Conservation (phyloP, 495 filamentous ascomycete genomes). For the Endocarpon pusillum region DNA sequence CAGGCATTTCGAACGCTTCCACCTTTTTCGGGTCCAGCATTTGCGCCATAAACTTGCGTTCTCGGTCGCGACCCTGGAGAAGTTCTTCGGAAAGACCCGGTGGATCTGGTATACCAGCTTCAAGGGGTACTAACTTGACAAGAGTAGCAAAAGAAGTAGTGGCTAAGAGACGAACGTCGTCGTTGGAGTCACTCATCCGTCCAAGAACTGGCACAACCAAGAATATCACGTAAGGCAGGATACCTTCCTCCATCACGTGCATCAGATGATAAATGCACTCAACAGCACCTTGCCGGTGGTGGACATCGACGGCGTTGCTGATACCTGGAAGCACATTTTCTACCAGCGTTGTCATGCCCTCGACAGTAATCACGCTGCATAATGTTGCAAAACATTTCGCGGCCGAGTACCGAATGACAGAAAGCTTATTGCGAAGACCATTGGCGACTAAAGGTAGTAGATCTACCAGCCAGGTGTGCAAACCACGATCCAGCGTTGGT, state of each 20-base stretch:
- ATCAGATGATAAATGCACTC: constrained; percentile 92
- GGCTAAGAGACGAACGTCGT: constrained; percentile 81
- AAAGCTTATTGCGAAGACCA: constrained; percentile 68
- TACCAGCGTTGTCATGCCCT: constrained; percentile 90
- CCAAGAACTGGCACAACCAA: constrained; percentile 94
- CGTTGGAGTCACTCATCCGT: constrained; percentile 97
- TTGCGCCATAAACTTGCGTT: constrained; percentile 90
- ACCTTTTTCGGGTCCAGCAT: constrained; percentile 93
- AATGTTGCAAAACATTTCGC: constrained; percentile 96
- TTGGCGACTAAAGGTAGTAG: constrained; percentile 77
- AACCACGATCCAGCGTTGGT: constrained; percentile 56
- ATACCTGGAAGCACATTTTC: constrained; percentile 83
- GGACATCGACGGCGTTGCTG: constrained; percentile 70
- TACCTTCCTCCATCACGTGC: constrained; percentile 92
- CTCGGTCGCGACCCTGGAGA: constrained; percentile 74
- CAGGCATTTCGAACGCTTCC: constrained; percentile 81
- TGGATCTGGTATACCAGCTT: constrained; percentile 93
- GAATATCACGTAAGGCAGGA: constrained; percentile 96
- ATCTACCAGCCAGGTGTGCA: constrained; percentile 60
- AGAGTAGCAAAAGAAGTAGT: constrained; percentile 94
- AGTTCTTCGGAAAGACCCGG: constrained; percentile 79
- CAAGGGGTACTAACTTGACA: constrained; percentile 95
- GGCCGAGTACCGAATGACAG: constrained; percentile 86
- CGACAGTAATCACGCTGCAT: constrained; percentile 85
- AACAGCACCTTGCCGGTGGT: constrained; percentile 78